Evolutionary conservation across 75 land plant species (phyloP).

Genomic region (Chamaecyparis obtusa): DNA sequence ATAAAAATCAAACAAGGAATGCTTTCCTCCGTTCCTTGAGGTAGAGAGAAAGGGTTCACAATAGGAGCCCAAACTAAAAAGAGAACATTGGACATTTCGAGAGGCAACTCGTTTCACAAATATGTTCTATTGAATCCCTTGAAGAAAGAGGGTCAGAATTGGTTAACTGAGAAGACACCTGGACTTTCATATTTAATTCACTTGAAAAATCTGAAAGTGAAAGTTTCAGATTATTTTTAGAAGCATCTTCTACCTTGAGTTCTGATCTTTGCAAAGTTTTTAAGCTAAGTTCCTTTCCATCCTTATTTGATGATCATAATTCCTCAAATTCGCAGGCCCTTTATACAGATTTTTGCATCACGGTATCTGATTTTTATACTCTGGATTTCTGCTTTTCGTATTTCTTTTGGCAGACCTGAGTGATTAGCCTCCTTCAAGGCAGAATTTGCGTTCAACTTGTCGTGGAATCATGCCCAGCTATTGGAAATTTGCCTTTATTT

Average conservation of each 20-base stretch:
- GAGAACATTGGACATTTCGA: not conserved
- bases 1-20: not conserved
- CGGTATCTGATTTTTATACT: too few relatives aligned
- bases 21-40: not conserved
- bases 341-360: too few relatives aligned
- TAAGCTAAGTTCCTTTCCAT: not conserved
- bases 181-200: not conserved
- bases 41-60: not conserved
- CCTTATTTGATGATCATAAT: too few relatives aligned
- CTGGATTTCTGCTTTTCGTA: too few relatives aligned
- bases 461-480: too few relatives aligned
- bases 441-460: too few relatives aligned
- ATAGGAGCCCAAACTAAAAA: not conserved
- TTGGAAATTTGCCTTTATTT: too few relatives aligned
- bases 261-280: not conserved
- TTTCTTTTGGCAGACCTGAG: too few relatives aligned
- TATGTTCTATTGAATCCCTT: not conserved
- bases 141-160: not conserved
- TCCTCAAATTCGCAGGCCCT: too few relatives aligned
- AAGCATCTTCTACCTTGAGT: conserved; percentile 1
- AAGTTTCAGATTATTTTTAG: conserved; percentile 4
- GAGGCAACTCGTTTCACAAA: not conserved
- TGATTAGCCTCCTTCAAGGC: too few relatives aligned
- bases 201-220: not conserved
- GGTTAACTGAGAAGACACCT: not conserved